Evolutionary conservation across 805 yeast genomes (phyloP), one percentile per base, ranked within the genome.

Genomic region (Saturnispora saitoi): DNA sequence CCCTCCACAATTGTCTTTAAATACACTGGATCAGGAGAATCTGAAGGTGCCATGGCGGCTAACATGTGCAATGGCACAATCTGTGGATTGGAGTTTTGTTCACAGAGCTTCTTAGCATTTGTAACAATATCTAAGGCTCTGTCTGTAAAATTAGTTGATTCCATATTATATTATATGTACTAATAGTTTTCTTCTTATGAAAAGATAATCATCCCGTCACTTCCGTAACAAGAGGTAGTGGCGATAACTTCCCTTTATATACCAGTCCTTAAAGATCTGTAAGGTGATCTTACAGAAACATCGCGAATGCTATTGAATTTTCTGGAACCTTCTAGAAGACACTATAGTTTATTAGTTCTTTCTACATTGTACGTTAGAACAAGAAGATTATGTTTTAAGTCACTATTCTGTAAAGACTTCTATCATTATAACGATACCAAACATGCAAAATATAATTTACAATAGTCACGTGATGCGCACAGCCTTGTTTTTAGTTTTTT

Each of bases 1-100:
- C 82, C 86, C 58, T 89, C 95, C 17, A 86, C 68, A 42, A 93
- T 70, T 14, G 95, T 85, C 62, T 89, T 86, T 48, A 93, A 69
- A 65, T 88, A 91, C 19, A 80, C 71, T 14, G 74, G 66, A 3
- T 80, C 74, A 17, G 45, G 51, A 15, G 69, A 71, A 53, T 81
- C 80, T 10, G 79, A 72, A 22, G 82, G 81, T 29, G 85, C 82
- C 83, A 91, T 84, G 20, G 98, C 96, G 15, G 95, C 97, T 54
- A 91, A 70, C 49, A 93, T 66, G 67, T 93, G 99, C 49, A 90
- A 65, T n/a, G 99, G 99, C 47, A 77, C 70, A 48, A 93, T 71
- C 63, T 86, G 91, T 8, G 91, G 73, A 67, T 93, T 89, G 45
- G 84, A 75, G 61, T 87, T 88, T 56, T 88, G 95, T 60, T 80